Evolutionary conservation across 2,329 filamentous ascomycete species (phyloP).

Genomic region (Alternaria angustiovoidea): DNA sequence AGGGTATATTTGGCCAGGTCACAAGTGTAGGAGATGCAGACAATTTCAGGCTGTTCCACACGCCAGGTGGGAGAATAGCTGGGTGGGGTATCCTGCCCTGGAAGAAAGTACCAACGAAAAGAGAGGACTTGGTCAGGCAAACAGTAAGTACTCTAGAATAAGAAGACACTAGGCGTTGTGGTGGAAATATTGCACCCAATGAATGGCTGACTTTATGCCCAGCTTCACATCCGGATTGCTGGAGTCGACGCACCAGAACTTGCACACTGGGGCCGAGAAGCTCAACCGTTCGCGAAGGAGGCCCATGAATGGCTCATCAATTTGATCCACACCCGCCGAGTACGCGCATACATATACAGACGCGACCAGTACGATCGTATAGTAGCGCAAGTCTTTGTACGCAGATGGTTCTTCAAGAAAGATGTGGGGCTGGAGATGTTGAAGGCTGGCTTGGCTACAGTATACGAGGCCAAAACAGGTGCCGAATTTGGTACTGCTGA

Average conservation of each 20-base stretch:
- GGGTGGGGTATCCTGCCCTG: slow-evolving; percentile 92
- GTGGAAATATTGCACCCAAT: neutral
- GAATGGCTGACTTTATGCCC: slow-evolving; percentile 26
- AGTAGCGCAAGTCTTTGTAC: slow-evolving; percentile 83
- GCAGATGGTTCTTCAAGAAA: slow-evolving; percentile 70
- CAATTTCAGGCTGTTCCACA: slow-evolving; percentile 94
- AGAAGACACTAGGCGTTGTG: neutral
- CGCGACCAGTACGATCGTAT: slow-evolving; percentile 92
- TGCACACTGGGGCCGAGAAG: slow-evolving; percentile 88
- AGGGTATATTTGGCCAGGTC: slow-evolving; percentile 83
- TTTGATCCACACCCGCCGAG: slow-evolving; percentile 74
- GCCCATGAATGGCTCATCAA: slow-evolving; percentile 80
- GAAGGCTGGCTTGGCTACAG: slow-evolving; percentile 81
- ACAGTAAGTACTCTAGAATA: slow-evolving; percentile 66
- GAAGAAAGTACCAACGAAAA: slow-evolving; percentile 73
- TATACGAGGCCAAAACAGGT: slow-evolving; percentile 91
- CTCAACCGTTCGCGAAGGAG: slow-evolving; percentile 83
- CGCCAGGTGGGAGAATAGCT: slow-evolving; percentile 82
- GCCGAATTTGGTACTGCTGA: slow-evolving; percentile 80
- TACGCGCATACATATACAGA: slow-evolving; percentile 83
- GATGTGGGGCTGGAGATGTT: slow-evolving; percentile 94
- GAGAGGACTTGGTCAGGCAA: slow-evolving; percentile 73
- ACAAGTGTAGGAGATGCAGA: slow-evolving; percentile 97
- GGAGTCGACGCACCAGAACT: slow-evolving; percentile 93
- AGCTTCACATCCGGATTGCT: slow-evolving; percentile 89